phyloP scores from a whole-genome alignment of 2,329 filamentous ascomycete genomes.

The Colletotrichum sp. region DNA sequence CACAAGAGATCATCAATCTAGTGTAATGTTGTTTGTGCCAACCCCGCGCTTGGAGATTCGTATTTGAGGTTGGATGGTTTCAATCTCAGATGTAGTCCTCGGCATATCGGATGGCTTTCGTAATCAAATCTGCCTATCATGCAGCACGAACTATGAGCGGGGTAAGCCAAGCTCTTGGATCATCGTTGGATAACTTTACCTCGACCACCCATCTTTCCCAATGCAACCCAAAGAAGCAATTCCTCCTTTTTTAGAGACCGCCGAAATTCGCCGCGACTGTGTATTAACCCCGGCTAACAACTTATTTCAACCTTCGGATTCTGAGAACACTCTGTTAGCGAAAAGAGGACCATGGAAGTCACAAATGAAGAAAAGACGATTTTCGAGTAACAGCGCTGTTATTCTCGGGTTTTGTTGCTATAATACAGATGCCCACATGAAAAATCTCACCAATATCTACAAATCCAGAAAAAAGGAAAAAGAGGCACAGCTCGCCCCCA shows the following conservation, averaged over 20 bases:
- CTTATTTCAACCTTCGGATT: accelerated
- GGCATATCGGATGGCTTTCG: background rate
- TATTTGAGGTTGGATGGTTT: background rate
- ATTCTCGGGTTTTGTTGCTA: conserved; percentile 7
- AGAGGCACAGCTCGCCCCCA: background rate
- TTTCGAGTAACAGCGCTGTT: conserved; percentile 1
- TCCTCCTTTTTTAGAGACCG: background rate
- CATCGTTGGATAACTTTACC: background rate
- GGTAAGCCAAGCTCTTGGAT: background rate
- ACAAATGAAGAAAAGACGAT: background rate
- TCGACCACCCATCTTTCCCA: background rate
- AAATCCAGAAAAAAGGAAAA: background rate
- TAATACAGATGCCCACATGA: background rate
- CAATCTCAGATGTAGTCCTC: background rate
- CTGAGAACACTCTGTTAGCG: background rate
- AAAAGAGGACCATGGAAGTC: background rate
- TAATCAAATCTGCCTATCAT: background rate
- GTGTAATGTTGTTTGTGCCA: background rate
- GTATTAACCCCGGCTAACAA: background rate
- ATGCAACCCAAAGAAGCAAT: background rate
- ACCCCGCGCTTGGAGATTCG: accelerated
- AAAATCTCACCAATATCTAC: conserved; percentile 1
- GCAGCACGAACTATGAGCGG: background rate
- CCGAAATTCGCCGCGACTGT: background rate
- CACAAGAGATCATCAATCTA: background rate